Percentiles rank a stretch among this genome's conserved stretches.
These are phyloP conservation scores for Ophiostoma montium DNA, from an alignment of 2,329 filamentous ascomycete species.

Conservation along the genomic window DNA sequence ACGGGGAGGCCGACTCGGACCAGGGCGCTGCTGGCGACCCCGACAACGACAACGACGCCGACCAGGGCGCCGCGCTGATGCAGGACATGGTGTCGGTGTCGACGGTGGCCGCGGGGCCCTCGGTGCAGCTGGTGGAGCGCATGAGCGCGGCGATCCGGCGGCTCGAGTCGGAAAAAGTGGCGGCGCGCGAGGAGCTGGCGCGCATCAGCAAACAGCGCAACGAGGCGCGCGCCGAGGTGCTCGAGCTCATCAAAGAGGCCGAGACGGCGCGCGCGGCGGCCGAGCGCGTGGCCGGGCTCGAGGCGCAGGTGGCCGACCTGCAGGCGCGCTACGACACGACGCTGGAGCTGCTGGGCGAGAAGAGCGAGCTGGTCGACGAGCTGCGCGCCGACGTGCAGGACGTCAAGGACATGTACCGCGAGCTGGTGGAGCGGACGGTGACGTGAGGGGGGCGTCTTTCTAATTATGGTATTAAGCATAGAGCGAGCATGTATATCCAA, in stretches of 20 bases:
- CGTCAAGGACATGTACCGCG: slow-evolving; percentile 91
- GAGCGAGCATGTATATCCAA: too few species aligned
- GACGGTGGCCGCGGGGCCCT: slow-evolving; percentile 79
- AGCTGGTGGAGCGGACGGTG: slow-evolving; percentile 74
- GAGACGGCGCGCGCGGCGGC: slow-evolving; percentile 53
- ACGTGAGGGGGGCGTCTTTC: not conserved
- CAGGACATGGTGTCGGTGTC: slow-evolving; percentile 82
- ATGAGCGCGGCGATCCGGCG: slow-evolving; percentile 90
- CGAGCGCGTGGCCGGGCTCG: slow-evolving; percentile 46
- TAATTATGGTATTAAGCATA: too few species aligned
- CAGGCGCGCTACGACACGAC: slow-evolving; percentile 77
- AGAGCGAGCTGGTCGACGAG: slow-evolving; percentile 90
- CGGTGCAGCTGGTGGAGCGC: slow-evolving; percentile 86
- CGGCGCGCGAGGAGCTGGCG: slow-evolving; percentile 70
- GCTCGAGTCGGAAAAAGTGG: slow-evolving; percentile 82
- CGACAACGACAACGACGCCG: not conserved
- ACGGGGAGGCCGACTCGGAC: not conserved
- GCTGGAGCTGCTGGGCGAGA: slow-evolving; percentile 89
- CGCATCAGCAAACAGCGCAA: slow-evolving; percentile 76
- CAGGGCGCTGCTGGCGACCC: too few species aligned
- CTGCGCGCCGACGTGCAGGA: slow-evolving; percentile 77
- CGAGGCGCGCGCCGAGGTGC: slow-evolving; percentile 83
- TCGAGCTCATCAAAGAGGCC: slow-evolving; percentile 73
- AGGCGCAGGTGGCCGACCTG: slow-evolving; percentile 51
- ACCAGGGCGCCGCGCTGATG: slow-evolving; percentile 42